phyloP scores from a whole-genome alignment of 805 yeast species.

The Ogataea parapolymorpha region DNA sequence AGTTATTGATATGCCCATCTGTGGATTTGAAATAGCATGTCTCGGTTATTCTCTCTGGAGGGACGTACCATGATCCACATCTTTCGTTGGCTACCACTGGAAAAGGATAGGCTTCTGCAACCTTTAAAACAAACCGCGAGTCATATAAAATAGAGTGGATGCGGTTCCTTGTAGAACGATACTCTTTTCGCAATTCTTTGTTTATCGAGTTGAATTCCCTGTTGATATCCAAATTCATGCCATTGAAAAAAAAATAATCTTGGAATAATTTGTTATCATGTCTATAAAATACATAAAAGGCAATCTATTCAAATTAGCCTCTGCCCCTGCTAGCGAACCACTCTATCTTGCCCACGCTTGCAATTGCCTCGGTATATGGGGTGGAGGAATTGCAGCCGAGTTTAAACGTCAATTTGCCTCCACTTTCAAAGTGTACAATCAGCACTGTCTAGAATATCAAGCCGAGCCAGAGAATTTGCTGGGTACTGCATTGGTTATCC shows the following conservation, averaged over 20 bases:
- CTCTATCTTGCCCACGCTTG: slow-evolving; percentile 73
- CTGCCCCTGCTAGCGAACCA: slow-evolving; percentile 24
- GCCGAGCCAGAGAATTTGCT: slow-evolving; percentile 35
- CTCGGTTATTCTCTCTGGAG: slow-evolving; percentile 38
- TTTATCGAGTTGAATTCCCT: slow-evolving; percentile 20
- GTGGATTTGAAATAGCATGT: slow-evolving; percentile 83
- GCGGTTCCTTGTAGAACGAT: slow-evolving; percentile 54
- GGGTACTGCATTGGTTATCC: slow-evolving; percentile 53
- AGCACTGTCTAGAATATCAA: slow-evolving; percentile 36
- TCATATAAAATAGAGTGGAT: slow-evolving; percentile 72
- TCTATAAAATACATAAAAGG: slow-evolving; percentile 47
- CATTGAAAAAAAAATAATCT: background rate
- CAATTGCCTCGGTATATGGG: slow-evolving; percentile 78
- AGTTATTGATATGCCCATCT: slow-evolving; percentile 81
- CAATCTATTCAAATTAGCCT: slow-evolving; percentile 46
- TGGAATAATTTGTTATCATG: slow-evolving; percentile 8
- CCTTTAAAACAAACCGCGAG: slow-evolving; percentile 44
- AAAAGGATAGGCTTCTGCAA: slow-evolving; percentile 32
- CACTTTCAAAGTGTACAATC: slow-evolving; percentile 48
- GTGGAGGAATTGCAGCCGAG: slow-evolving; percentile 73
- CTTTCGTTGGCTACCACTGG: slow-evolving; percentile 73
- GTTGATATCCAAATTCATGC: slow-evolving; percentile 17
- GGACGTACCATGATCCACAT: slow-evolving; percentile 84
- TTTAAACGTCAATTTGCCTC: slow-evolving; percentile 53
- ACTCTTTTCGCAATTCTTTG: slow-evolving; percentile 47